Percentiles rank a stretch among this genome's conserved stretches.
These are phyloP conservation scores for Oryza glaberrima DNA, from an alignment of 176 grass and related monocot genomes.

Conservation along the genomic window DNA sequence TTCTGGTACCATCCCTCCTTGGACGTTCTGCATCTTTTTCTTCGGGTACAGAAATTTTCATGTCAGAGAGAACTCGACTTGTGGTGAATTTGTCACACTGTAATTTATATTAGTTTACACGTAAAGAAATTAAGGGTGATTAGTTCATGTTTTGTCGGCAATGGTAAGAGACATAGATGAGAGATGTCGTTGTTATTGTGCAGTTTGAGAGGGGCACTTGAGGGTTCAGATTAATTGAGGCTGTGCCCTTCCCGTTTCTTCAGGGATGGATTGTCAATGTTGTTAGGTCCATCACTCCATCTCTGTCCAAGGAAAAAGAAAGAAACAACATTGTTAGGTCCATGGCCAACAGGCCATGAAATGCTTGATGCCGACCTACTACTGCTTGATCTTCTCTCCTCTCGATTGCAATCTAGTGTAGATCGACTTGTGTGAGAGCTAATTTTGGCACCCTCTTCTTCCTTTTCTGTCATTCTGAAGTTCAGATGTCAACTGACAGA, in stretches of 20 bases:
- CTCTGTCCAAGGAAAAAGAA: neutral
- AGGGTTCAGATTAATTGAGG: slow-evolving; percentile 5
- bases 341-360: slow-evolving; percentile 16
- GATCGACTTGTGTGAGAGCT: neutral
- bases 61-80: neutral
- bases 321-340: slow-evolving; percentile 20
- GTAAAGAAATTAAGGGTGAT: neutral
- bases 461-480: neutral
- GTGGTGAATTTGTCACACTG: neutral
- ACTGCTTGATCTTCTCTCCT: neutral
- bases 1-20: neutral
- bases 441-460: neutral
- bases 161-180: neutral
- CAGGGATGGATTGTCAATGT: slow-evolving; percentile 7
- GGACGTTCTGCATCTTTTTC: neutral
- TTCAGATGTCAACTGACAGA: neutral
- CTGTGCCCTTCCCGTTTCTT: neutral
- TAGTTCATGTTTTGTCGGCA: neutral
- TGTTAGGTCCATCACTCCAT: slow-evolving; percentile 32
- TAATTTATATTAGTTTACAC: neutral
- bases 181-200: neutral
- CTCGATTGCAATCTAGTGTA: neutral
- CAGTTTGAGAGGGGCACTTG: neutral
- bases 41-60: neutral
- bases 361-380: slow-evolving; percentile 18